Evolutionary conservation across 176 grass and related monocot species (phyloP).

Genomic region (barley (Hordeum vulgare)): DNA sequence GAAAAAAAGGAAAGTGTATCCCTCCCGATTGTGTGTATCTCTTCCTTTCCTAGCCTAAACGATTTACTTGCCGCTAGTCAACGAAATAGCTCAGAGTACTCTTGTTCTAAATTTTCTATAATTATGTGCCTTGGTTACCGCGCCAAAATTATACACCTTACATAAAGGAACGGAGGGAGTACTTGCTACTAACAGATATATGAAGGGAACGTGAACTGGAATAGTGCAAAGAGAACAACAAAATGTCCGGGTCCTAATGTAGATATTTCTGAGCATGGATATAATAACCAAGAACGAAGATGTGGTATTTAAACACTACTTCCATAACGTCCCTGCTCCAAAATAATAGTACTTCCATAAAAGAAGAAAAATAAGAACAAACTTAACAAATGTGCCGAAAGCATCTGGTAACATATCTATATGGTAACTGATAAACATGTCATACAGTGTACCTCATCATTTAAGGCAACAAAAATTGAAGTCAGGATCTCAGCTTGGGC

Average conservation of each 20-base stretch:
- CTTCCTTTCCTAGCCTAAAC: too few species aligned
- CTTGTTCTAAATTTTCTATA: too few species aligned
- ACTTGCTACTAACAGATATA: constrained; percentile 4
- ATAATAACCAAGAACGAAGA: constrained; percentile 1
- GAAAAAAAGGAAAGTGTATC: too few species aligned
- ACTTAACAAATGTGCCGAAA: not conserved
- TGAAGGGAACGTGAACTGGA: not conserved
- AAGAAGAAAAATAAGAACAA: not conserved
- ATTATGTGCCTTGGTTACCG: too few species aligned
- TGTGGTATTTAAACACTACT: not conserved
- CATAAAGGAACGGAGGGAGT: too few species aligned
- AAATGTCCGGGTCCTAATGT: not conserved
- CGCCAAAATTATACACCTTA: too few species aligned
- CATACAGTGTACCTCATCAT: constrained; percentile 71
- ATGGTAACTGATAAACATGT: constrained; percentile 8
- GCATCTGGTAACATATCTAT: constrained; percentile 3
- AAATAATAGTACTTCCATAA: constrained; percentile 8
- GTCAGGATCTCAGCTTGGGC: constrained; percentile 91
- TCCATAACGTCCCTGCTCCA: not conserved
- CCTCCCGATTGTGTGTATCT: too few species aligned
- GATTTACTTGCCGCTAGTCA: too few species aligned
- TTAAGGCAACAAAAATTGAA: constrained; percentile 96
- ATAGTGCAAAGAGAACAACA: constrained; percentile 1
- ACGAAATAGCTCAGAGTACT: too few species aligned
- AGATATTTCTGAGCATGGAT: not conserved